Percentiles rank a stretch among this genome's conserved stretches.
These are phyloP conservation scores for Coemansia nantahalensis DNA, from an alignment of 192 early-diverging fungal genomes.

Conservation along the genomic window DNA sequence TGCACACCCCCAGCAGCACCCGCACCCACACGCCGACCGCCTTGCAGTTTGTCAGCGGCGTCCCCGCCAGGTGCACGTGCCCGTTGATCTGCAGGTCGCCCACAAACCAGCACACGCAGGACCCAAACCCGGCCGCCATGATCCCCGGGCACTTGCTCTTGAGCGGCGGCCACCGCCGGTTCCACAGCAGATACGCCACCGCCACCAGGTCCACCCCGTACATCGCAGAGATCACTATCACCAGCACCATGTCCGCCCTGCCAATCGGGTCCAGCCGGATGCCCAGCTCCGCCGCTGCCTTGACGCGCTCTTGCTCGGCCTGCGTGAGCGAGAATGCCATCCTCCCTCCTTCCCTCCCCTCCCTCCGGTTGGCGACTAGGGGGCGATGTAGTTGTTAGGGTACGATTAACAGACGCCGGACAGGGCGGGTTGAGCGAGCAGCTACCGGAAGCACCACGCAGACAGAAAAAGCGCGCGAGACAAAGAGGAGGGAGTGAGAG, in stretches of 20 bases:
- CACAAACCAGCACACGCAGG: constrained; percentile 43
- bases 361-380: no score
- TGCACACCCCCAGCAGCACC: constrained; percentile 46
- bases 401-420: no score
- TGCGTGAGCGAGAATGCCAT: constrained; percentile 38
- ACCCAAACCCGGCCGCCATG: constrained; percentile 25
- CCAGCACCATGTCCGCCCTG: constrained; percentile 24
- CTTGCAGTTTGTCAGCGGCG: constrained; percentile 24
- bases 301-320: constrained; percentile 30
- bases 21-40: constrained; percentile 47
- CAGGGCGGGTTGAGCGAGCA: no score
- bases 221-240: constrained; percentile 22
- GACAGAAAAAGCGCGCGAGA: no score
- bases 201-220: constrained; percentile 39
- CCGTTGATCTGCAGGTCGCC: constrained; percentile 53
- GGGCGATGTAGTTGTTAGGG: no score
- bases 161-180: constrained; percentile 43
- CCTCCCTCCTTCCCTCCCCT: no score
- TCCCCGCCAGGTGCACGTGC: constrained; percentile 25
- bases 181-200: constrained; percentile 32
- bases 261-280: constrained; percentile 35
- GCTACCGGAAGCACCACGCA: no score
- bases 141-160: constrained; percentile 42
- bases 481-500: no score
- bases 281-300: constrained; percentile 19